Evolutionary conservation across 139 green algal species (phyloP).

Genomic region (Zygnema cylindricum): DNA sequence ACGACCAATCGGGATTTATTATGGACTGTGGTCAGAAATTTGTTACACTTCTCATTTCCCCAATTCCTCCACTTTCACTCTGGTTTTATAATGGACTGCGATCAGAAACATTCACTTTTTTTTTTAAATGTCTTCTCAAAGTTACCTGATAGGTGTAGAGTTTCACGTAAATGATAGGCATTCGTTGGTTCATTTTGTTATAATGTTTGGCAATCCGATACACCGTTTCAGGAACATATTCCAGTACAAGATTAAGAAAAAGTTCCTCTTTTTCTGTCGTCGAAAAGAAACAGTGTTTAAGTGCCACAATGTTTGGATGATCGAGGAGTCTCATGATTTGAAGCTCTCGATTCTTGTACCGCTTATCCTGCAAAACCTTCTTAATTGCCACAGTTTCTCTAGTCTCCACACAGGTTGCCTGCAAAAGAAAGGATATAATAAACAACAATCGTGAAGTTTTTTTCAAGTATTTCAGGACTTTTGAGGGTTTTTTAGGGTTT

Average conservation of each 20-base stretch:
- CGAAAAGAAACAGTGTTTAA: slow-evolving; percentile 98
- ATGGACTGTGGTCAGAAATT: too few relatives aligned
- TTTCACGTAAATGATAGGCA: slow-evolving; percentile 93
- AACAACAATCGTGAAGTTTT: too few relatives aligned
- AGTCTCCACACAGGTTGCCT: slow-evolving; percentile 85
- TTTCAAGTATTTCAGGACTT: too few relatives aligned
- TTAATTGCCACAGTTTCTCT: slow-evolving; percentile 98
- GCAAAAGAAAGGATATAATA: neutral
- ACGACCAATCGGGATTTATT: too few relatives aligned
- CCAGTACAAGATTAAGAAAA: slow-evolving; percentile 98
- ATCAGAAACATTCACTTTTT: too few relatives aligned
- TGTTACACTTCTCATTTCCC: too few relatives aligned
- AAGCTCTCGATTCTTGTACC: slow-evolving; percentile 99
- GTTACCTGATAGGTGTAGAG: slow-evolving; percentile 90
- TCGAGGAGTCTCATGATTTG: slow-evolving; percentile 95
- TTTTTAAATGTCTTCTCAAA: neutral
- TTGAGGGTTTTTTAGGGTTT: too few relatives aligned
- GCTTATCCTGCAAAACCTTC: slow-evolving; percentile 99
- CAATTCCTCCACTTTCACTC: too few relatives aligned
- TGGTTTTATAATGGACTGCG: too few relatives aligned
- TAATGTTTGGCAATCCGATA: slow-evolving; percentile 98
- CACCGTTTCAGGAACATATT: slow-evolving; percentile 97
- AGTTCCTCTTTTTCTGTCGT: slow-evolving; percentile 73
- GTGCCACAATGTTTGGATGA: slow-evolving; percentile 95
- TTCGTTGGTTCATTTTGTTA: slow-evolving; percentile 87